Evolutionary conservation across 169 alveolate genomes (phyloP).

Genomic region (Eimeria mitis): DNA sequence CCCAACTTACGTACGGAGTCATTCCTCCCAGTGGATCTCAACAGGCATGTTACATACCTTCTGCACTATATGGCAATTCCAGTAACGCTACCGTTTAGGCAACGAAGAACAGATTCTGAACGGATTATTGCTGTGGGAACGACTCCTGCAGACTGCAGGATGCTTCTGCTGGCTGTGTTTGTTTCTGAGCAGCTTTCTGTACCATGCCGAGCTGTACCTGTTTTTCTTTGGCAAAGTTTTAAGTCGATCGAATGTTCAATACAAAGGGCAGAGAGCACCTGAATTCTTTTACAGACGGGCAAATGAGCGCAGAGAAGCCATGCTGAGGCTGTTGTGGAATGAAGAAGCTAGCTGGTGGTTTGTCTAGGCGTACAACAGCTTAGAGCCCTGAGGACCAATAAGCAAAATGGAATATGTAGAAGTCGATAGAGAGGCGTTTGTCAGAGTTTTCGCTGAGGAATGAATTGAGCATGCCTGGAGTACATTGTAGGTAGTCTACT

Average conservation of each 20-base stretch:
- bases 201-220: conserved; percentile 42
- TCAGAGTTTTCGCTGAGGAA: not conserved
- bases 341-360: conserved; percentile 66
- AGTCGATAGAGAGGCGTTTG: not conserved
- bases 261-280: conserved; percentile 18
- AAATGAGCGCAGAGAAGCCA: conserved; percentile 63
- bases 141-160: not conserved
- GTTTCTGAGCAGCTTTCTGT: conserved; percentile 35
- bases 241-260: not conserved
- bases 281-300: conserved; percentile 29
- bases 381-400: not conserved
- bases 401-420: not conserved
- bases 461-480: not conserved
- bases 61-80: not conserved
- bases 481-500: not conserved
- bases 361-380: not conserved
- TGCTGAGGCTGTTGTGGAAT: conserved; percentile 71
- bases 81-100: not conserved
- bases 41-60: not conserved
- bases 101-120: not conserved
- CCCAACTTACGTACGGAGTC: conserved; percentile 9
- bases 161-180: not conserved
- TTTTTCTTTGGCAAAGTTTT: conserved; percentile 13
- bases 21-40: conserved; percentile 46
- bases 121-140: not conserved